These are phyloP conservation scores for Yamadazyma kitorensis DNA, from an alignment of 805 yeast genomes.

Conservation along the genomic window DNA sequence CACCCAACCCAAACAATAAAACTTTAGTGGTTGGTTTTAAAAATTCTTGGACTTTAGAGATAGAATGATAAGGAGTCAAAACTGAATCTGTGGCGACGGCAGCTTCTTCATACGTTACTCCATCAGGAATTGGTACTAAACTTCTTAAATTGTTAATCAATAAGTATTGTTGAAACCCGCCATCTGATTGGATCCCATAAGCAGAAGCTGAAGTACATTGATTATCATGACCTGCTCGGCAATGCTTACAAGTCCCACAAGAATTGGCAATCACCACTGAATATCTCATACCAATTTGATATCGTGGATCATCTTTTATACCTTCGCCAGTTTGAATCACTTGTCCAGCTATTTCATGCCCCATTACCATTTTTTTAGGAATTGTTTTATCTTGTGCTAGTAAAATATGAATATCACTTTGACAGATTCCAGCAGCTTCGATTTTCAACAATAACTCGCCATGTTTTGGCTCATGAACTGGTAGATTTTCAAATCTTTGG, in stretches of 20 bases:
- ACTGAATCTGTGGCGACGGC: constrained; percentile 43
- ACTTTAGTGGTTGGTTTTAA: constrained; percentile 33
- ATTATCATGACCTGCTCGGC: constrained; percentile 35
- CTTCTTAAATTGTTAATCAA: constrained; percentile 32
- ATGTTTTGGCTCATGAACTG: constrained; percentile 28
- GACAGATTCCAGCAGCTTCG: constrained; percentile 45
- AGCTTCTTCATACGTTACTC: constrained; percentile 35
- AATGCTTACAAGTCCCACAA: constrained; percentile 34
- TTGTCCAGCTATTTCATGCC: constrained; percentile 44
- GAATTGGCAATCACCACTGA: constrained; percentile 26
- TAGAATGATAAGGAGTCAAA: constrained; percentile 42
- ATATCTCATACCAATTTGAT: constrained; percentile 28
- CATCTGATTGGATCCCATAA: constrained; percentile 37
- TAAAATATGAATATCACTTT: constrained; percentile 41
- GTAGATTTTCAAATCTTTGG: constrained; percentile 24
- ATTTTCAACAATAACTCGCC: constrained; percentile 33
- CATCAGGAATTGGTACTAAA: constrained; percentile 39
- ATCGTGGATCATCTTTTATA: constrained; percentile 20
- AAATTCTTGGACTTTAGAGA: constrained; percentile 28
- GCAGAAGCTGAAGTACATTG: constrained; percentile 25
- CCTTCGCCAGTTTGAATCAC: constrained; percentile 29
- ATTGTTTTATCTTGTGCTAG: constrained; percentile 16
- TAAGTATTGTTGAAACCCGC: constrained; percentile 41
- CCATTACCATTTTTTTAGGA: constrained; percentile 39
- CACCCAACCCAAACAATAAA: constrained; percentile 40